Conservation (phyloP, 345 rosid species). For the Rhizophora mangle region DNA sequence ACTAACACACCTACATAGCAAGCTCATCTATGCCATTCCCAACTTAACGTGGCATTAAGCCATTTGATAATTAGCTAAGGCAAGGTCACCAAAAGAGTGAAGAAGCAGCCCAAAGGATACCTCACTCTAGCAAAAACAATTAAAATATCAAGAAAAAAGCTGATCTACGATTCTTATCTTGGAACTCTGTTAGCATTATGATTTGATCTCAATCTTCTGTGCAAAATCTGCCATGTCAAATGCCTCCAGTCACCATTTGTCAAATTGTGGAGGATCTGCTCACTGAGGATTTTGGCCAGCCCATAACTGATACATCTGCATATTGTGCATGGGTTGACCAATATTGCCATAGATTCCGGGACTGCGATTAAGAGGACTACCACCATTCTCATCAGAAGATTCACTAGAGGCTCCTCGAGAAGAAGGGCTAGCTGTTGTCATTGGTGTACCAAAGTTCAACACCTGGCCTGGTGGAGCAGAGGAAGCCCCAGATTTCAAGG, state of each 20-base stretch:
- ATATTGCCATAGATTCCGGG: conserved; percentile 39
- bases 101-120: too few species aligned
- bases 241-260: background rate
- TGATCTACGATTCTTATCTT: background rate
- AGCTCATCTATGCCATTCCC: too few species aligned
- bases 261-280: conserved; percentile 5
- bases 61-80: too few species aligned
- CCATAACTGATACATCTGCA: conserved; percentile 71
- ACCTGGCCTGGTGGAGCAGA: conserved; percentile 42
- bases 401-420: conserved; percentile 74
- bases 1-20: too few species aligned
- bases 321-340: conserved; percentile 43
- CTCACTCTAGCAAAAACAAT: background rate
- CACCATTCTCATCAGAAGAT: conserved; percentile 71
- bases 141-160: background rate
- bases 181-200: background rate
- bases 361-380: conserved; percentile 46
- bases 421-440: conserved; percentile 48
- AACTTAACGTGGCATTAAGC: too few species aligned
- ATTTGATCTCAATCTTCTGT: too few species aligned
- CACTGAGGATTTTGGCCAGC: conserved; percentile 48
- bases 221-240: background rate
- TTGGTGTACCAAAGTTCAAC: conserved; percentile 58
- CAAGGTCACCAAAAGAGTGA: too few species aligned
- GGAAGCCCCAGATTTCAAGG: conserved; percentile 53